Conservation (phyloP, 257 asterid genomes). For the Rauvolfia tetraphylla region DNA sequence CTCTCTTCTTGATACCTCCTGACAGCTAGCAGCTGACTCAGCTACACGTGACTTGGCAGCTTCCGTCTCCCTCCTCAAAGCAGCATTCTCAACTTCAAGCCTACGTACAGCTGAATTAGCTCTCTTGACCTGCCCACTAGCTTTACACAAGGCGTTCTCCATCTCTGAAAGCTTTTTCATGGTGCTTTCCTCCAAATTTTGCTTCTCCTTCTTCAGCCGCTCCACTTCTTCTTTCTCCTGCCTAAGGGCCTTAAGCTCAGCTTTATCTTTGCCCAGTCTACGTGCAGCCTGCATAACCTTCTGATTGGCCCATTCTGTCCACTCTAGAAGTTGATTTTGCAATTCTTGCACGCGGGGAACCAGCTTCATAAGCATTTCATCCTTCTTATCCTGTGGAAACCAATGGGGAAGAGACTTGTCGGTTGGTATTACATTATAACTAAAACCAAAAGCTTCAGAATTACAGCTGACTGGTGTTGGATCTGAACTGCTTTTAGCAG, state of each 20-base stretch:
- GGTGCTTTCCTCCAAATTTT: conserved; percentile 62
- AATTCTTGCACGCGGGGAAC: conserved; percentile 66
- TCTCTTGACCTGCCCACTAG: conserved; percentile 77
- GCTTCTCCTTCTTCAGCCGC: conserved; percentile 83
- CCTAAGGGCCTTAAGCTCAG: conserved; percentile 80
- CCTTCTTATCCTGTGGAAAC: conserved; percentile 68
- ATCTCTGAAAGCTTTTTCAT: conserved; percentile 79
- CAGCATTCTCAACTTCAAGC: conserved; percentile 68
- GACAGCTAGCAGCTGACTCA: conserved; percentile 71
- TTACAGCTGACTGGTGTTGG: conserved; percentile 53
- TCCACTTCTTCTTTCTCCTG: conserved; percentile 94
- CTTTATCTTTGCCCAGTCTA: conserved; percentile 82
- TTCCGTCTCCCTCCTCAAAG: conserved; percentile 75
- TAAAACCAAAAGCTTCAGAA: conserved; percentile 34
- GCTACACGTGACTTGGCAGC: conserved; percentile 66
- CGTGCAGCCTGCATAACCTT: conserved; percentile 97
- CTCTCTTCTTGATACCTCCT: conserved; percentile 76
- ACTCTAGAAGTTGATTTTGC: conserved; percentile 85
- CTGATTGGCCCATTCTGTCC: conserved; percentile 99
- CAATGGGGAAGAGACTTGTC: conserved; percentile 44
- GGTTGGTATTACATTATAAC: conserved; percentile 31
- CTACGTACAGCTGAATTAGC: conserved; percentile 71
- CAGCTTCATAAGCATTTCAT: conserved; percentile 74
- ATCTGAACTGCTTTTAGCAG: conserved; percentile 46
- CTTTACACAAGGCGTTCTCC: conserved; percentile 81